A percentile compares a stretch with the other conserved stretches of the same genome.
phyloP scores from a whole-genome alignment of 129 eudicot genomes.

The Dittrichia graveolens region DNA sequence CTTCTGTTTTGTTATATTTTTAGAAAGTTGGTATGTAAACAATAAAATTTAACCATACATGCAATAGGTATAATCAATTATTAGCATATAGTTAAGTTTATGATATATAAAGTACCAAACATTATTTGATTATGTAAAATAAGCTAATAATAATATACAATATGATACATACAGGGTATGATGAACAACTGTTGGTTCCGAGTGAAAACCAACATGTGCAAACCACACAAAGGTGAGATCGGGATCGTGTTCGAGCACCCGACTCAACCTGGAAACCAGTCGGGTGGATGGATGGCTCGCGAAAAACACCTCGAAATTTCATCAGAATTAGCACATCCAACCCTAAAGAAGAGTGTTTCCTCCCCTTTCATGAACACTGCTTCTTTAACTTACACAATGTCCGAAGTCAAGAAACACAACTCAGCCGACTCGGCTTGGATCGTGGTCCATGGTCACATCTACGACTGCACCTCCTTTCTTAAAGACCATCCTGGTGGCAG shows the following conservation, averaged over 20 bases:
- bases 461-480: slow-evolving; percentile 80
- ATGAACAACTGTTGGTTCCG: slow-evolving; percentile 99
- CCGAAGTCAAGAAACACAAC: slow-evolving; percentile 77
- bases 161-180: slow-evolving; percentile 64
- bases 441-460: slow-evolving; percentile 92
- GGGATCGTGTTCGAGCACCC: slow-evolving; percentile 98
- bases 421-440: slow-evolving; percentile 93
- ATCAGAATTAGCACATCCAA: slow-evolving; percentile 34
- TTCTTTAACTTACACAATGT: slow-evolving; percentile 50
- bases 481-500: slow-evolving; percentile 94
- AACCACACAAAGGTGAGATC: slow-evolving; percentile 88
- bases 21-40: too few species aligned
- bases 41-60: too few species aligned
- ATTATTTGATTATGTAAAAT: neutral
- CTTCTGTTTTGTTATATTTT: too few species aligned
- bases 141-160: neutral
- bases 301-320: slow-evolving; percentile 67
- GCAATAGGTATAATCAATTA: too few species aligned
- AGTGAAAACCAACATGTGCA: slow-evolving; percentile 89
- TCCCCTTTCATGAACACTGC: slow-evolving; percentile 88
- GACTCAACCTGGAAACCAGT: slow-evolving; percentile 86
- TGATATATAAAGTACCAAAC: too few species aligned
- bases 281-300: slow-evolving; percentile 99
- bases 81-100: too few species aligned
- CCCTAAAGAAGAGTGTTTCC: slow-evolving; percentile 71